Evolutionary conservation across 2,329 filamentous ascomycete genomes (phyloP).

Genomic region (Penicillium sumatraense): DNA sequence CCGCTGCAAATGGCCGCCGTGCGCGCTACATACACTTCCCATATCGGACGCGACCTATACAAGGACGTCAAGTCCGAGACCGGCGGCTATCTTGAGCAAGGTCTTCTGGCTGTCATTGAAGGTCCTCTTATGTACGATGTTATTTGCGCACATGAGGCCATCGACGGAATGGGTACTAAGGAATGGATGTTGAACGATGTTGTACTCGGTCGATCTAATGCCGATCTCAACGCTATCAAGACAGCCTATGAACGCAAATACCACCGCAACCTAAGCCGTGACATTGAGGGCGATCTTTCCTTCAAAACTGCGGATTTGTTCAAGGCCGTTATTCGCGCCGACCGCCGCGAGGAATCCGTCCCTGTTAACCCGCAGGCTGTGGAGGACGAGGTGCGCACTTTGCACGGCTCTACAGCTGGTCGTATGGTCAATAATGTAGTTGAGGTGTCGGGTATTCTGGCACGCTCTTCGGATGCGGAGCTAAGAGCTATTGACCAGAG

Average conservation of each 20-base stretch:
- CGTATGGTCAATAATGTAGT: constrained; percentile 54
- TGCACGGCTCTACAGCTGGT: constrained; percentile 78
- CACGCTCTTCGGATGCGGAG: constrained; percentile 76
- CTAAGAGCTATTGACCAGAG: constrained; percentile 77
- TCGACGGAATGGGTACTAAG: constrained; percentile 83
- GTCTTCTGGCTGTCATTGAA: constrained; percentile 72
- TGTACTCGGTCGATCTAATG: constrained; percentile 80
- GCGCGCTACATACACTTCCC: constrained; percentile 68
- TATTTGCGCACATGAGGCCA: constrained; percentile 69
- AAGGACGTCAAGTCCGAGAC: constrained; percentile 80
- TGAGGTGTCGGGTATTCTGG: constrained; percentile 76
- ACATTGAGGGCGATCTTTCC: constrained; percentile 78
- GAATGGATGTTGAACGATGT: constrained; percentile 85
- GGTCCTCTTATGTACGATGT: constrained; percentile 82
- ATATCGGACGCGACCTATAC: constrained; percentile 69
- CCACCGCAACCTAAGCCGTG: constrained; percentile 68
- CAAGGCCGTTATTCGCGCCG: constrained; percentile 75
- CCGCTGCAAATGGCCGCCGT: constrained; percentile 76
- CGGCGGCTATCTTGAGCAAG: constrained; percentile 73
- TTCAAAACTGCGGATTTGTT: constrained; percentile 87
- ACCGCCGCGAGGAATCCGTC: constrained; percentile 75
- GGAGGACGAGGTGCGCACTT: constrained; percentile 73
- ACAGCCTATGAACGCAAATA: constrained; percentile 72
- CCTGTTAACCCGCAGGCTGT: constrained; percentile 75
- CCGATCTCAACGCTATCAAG: constrained; percentile 87